Percentiles rank a stretch among this genome's conserved stretches.
Evolutionary conservation across 2,329 filamentous ascomycete genomes (phyloP).

Genomic region (Diaporthe sp.): DNA sequence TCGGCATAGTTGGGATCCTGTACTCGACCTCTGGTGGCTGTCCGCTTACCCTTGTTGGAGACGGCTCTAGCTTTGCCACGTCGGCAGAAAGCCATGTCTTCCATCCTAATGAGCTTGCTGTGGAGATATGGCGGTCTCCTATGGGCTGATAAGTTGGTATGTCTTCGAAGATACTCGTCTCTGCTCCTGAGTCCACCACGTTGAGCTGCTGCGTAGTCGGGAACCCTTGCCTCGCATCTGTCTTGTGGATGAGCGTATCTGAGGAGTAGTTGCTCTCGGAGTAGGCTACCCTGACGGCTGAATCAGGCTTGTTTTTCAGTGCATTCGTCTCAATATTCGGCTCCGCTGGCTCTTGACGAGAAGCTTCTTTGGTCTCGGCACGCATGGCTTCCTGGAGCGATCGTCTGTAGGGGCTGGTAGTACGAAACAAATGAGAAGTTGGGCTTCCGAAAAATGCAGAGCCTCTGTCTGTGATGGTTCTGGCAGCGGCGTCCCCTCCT

Average conservation of each 20-base stretch:
- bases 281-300: slow-evolving; percentile 53
- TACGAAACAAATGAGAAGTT: slow-evolving; percentile 64
- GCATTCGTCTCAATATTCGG: slow-evolving; percentile 25
- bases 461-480: slow-evolving; percentile 48
- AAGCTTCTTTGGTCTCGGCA: slow-evolving; percentile 44
- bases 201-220: neutral
- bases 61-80: slow-evolving; percentile 51
- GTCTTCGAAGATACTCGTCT: slow-evolving; percentile 45
- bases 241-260: slow-evolving; percentile 43
- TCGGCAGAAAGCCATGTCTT: slow-evolving; percentile 55
- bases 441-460: slow-evolving; percentile 67
- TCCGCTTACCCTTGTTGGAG: slow-evolving; percentile 42
- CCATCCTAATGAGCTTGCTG: slow-evolving; percentile 61
- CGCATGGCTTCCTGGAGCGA: slow-evolving; percentile 62
- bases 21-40: slow-evolving; percentile 45
- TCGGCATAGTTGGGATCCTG: slow-evolving; percentile 43
- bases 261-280: slow-evolving; percentile 65
- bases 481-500: neutral
- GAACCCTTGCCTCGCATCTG: slow-evolving; percentile 28
- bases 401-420: slow-evolving; percentile 67
- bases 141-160: slow-evolving; percentile 46
- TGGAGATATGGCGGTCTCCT: slow-evolving; percentile 53
- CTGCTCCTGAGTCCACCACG: slow-evolving; percentile 35
- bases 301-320: slow-evolving; percentile 44
- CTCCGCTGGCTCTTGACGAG: neutral